Conservation (phyloP, 2,329 filamentous ascomycete species). For the Nemania sp. region DNA sequence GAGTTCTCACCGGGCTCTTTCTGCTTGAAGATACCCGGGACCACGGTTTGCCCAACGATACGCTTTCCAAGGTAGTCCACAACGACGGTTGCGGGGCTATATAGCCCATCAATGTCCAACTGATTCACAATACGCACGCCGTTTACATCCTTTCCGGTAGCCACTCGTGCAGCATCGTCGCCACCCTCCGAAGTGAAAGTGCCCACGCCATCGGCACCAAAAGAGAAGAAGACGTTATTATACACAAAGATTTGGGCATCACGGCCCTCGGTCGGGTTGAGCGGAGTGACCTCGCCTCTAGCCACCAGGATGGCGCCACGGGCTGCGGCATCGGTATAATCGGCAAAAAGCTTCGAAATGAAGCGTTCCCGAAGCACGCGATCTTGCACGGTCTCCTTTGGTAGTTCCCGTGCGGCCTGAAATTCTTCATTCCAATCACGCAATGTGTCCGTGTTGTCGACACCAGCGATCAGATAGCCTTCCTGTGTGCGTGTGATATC, state of each 20-base stretch:
- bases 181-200: conserved; percentile 96
- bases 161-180: conserved; percentile 92
- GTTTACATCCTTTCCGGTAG: conserved; percentile 93
- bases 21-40: conserved; percentile 98
- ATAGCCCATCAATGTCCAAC: conserved; percentile 90
- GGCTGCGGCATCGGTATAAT: conserved; percentile 95
- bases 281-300: conserved; percentile 84
- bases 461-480: conserved; percentile 83
- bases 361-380: conserved; percentile 93
- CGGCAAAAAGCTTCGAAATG: conserved; percentile 93
- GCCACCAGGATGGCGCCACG: conserved; percentile 91
- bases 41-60: conserved; percentile 95
- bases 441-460: conserved; percentile 91
- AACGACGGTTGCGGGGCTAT: conserved; percentile 93
- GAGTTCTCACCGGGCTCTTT: conserved; percentile 96
- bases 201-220: conserved; percentile 94
- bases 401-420: conserved; percentile 92
- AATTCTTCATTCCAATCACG: conserved; percentile 99
- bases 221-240: conserved; percentile 99
- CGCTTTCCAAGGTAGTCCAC: conserved; percentile 97
- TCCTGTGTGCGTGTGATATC: conserved; percentile 92
- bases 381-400: conserved; percentile 91
- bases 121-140: conserved; percentile 96
- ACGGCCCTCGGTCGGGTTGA: conserved; percentile 89
- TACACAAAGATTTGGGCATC: conserved; percentile 99